Percentiles rank a stretch among this genome's conserved stretches.
Evolutionary conservation across 805 yeast species (phyloP).

Genomic region (Candida ovalis): DNA sequence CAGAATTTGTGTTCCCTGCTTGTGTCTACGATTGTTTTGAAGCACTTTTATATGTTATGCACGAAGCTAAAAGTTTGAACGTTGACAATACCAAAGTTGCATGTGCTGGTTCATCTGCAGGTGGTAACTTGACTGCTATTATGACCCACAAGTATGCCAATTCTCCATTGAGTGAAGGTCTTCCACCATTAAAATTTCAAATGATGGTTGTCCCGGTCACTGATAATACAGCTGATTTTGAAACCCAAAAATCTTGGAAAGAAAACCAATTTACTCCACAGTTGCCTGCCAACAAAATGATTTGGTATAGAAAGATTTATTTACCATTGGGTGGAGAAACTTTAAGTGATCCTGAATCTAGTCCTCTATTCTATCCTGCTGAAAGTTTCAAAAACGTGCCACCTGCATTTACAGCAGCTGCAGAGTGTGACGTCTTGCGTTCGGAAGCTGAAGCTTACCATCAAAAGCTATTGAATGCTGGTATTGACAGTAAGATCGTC

Average conservation of each 20-base stretch:
- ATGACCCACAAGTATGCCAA: conserved; percentile 32
- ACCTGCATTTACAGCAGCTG: conserved; percentile 39
- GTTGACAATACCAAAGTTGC: conserved; percentile 34
- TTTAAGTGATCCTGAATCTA: conserved; percentile 32
- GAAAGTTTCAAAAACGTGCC: conserved; percentile 37
- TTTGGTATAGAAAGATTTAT: conserved; percentile 41
- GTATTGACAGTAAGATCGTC: conserved; percentile 31
- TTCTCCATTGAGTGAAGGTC: conserved; percentile 16
- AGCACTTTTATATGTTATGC: conserved; percentile 31
- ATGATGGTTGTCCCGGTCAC: conserved; percentile 42
- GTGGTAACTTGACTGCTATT: conserved; percentile 37
- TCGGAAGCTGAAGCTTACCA: conserved; percentile 43
- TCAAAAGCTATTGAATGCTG: conserved; percentile 34
- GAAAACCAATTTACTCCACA: conserved; percentile 39
- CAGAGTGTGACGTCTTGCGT: conserved; percentile 42
- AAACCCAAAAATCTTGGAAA: conserved; percentile 35
- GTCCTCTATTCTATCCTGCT: conserved; percentile 39
- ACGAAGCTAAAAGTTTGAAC: conserved; percentile 23
- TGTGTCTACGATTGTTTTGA: conserved; percentile 42
- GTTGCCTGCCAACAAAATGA: conserved; percentile 42
- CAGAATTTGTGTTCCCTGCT: conserved; percentile 47
- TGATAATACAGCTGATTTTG: conserved; percentile 38
- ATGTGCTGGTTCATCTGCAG: conserved; percentile 47
- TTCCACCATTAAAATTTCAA: conserved; percentile 38
- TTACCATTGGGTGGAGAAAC: conserved; percentile 38